These are phyloP conservation scores for Gynostemma pentaphyllum DNA, from an alignment of 306 rosid species.

Conservation along the genomic window DNA sequence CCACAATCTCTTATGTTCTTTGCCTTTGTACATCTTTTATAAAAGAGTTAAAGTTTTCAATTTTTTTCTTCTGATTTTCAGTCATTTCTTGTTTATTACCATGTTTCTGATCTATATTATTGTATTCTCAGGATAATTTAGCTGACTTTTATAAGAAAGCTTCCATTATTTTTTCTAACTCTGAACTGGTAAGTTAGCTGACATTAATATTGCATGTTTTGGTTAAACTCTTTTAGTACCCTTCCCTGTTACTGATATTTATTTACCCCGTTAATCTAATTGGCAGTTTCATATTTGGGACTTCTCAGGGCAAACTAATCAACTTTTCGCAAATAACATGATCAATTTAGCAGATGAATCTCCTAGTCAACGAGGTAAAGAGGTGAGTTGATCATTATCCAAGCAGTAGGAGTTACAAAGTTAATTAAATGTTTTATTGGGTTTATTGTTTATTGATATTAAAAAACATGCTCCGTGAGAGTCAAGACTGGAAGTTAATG, in stretches of 20 bases:
- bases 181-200: constrained; percentile 45
- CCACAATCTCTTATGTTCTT: neutral
- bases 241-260: constrained; percentile 14
- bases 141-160: constrained; percentile 52
- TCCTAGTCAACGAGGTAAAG: constrained; percentile 34
- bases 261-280: constrained; percentile 16
- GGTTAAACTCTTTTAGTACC: neutral
- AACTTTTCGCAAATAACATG: constrained; percentile 39
- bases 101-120: neutral
- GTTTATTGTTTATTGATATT: neutral
- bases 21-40: neutral
- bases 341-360: constrained; percentile 29
- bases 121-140: constrained; percentile 55
- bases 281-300: constrained; percentile 88
- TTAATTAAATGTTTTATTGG: neutral
- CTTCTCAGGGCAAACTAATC: constrained; percentile 76
- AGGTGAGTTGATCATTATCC: constrained; percentile 33
- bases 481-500: neutral
- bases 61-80: neutral
- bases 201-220: neutral
- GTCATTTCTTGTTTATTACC: neutral
- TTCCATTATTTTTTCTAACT: constrained; percentile 43
- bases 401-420: neutral
- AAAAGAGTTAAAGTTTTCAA: neutral
- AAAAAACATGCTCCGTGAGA: neutral